Base-by-base conservation (phyloP, 2,329 filamentous ascomycete species). In the Aspergillus pseudoviridinutans region DNA sequence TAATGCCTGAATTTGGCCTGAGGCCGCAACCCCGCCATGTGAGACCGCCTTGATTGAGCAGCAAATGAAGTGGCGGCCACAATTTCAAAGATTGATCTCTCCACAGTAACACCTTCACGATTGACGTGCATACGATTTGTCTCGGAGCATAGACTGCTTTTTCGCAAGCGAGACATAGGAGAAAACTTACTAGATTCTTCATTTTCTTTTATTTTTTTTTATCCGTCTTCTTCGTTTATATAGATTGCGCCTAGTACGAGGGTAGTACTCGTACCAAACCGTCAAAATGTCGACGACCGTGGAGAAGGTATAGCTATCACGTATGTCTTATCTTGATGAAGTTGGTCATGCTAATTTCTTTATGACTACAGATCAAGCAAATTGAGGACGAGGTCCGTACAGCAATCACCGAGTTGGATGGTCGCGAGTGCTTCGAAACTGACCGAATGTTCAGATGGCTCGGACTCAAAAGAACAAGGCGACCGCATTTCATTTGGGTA, bases 391-490 rank as follows among this genome's bases (percentile, higher is more conserved):
- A 97, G 85, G 90, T 93, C 84, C 76, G 84, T 79, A 44, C 53
- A 52, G 47, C 51, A 9, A 61, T 29, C 51, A 41, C 28, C 28
- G 44, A 28, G 28, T 41, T 51, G 49, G 27, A 46, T 50, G 42
- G 22, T 29, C 35, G 29, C 41, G 44, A 53, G 25, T 42, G 44
- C 50, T 51, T 53, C 12, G 22, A 22, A 24, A 63, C 59, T 64
- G 53, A 65, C 56, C 54, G 42, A 25, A 47, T 49, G 20, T 44
- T 22, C 71, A 93, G 88, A 97, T 97, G 93, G 91, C 92, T 81
- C 85, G 85, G 79, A 97, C 92, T 71, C 92, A 97, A 77, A 97
- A 97, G 81, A 97, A 97, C 79, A 97, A 97, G 81, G 90, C 89
- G 54, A 96, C 92, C 12, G 92, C 91, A 51, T 96, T 87, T 76